Base-by-base conservation (phyloP, 495 filamentous ascomycete genomes). In the Aspergillus sclerotiicarbonarius region DNA sequence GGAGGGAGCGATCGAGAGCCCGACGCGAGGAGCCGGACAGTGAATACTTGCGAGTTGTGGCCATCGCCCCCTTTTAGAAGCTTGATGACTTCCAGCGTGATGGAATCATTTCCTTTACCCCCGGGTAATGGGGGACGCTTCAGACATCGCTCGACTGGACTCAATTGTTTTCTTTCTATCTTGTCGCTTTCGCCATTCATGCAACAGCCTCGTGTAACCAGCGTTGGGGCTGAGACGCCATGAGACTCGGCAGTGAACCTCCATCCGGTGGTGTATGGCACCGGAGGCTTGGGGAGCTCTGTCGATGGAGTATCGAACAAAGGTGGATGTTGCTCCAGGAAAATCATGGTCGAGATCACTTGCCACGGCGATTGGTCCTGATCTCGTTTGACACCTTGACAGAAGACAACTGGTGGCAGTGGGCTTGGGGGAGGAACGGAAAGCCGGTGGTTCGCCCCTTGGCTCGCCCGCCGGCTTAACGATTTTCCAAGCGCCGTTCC, bases 31-130 rank as follows among this genome's bases (percentile, higher is more conserved):
- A 69, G 9, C 54, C 49, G 55, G 43, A 61, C 60, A 12, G 60
- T 59, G 25, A 67, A 58, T 50, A 70, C 48, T 37, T 70, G 60
- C 21, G 65, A 62, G 51, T 62, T 60, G n/a, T 65, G 57, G 41
- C 56, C 56, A 55, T 67, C 62, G 29, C 55, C 67, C 20, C n/a
- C 67, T 59, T 64, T 55, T 44, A 64, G 57, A 41, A 57, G 25
- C 32, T 63, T 56, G 39, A 58, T 50, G 39, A 66, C 54, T 43
- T 65, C 52, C 13, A 69, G 52, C 18, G 50, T 56, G 32, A 62
- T 56, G 16, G 48, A 51, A 50, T 56, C 54, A 55, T 59, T 12
- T 37, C 51, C 54, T 13, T 53, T 35, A 3, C 21, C 44, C 8
- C 63, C 64, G 21, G 50, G 54, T 48, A 63, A 59, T 15, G 64